Evolutionary conservation across 441 rosid species (phyloP), one percentile per base, ranked within the genome.

Genomic region (Isatis lusitanica): DNA sequence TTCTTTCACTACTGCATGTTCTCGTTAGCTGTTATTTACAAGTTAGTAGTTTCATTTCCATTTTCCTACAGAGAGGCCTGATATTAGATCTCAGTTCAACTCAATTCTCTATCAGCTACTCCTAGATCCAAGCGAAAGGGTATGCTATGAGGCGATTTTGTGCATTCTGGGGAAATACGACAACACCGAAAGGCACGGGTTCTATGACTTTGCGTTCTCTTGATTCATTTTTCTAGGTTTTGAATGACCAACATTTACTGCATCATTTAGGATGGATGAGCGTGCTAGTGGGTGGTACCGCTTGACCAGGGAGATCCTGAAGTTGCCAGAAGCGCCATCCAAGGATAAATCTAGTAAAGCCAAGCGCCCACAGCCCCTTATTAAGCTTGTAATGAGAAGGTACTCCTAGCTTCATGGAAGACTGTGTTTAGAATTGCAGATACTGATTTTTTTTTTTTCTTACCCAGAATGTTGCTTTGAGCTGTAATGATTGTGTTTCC

Each of bases 311-410:
- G 99, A 94, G 85, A 90, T 94, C 79, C 83, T 96, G 68, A 96
- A 96, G 86, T 74, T 94, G 80, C 99, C 98, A 70, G 99, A 96
- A 77, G 93, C 96, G 71, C 94, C 98, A 47, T 90, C 98, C 18
- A 90, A 90, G 82, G 98, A 96, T 71, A 96, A 94, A 85, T 73
- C 89, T 72, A 86, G 80, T 59, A 96, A 96, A 86, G 80, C 92
- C n/a, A 89, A 95, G 85, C 98, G 99, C 40, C 97, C 99, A 12
- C 99, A 96, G 48, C 93, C 96, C 66, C 94, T 96, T 68, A 94
- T 96, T 77, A 94, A 94, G 82, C 95, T 94, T 71, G 99, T 94
- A 50, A 90, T 96, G 99, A 88, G 99, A 83, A 96, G 99, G 99
- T 96, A 78, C 36, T 73, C 48, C 51, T 68, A 18, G 63, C 61